Evolutionary conservation across 176 grass and related monocot genomes (phyloP).

Genomic region (Elymus sibiricus): DNA sequence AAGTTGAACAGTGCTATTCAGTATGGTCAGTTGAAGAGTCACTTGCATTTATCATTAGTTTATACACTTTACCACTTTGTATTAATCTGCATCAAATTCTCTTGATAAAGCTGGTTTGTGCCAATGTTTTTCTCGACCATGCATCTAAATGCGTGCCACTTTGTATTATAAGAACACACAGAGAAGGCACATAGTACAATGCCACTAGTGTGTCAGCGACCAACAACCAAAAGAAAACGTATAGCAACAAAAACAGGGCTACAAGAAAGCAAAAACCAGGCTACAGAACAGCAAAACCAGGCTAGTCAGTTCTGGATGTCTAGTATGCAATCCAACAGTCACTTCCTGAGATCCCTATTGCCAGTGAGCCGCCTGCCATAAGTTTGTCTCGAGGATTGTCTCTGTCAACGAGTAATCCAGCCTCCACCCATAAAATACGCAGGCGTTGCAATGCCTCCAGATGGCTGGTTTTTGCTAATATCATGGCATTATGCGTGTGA

Average conservation of each 20-base stretch:
- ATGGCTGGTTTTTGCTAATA: neutral
- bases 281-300: neutral
- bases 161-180: neutral
- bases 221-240: neutral
- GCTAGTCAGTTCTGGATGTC: neutral
- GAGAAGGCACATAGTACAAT: neutral
- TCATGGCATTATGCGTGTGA: neutral
- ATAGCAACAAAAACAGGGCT: neutral
- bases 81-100: neutral
- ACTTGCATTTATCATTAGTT: neutral
- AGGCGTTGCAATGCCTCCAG: neutral
- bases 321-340: neutral
- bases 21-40: conserved; percentile 30
- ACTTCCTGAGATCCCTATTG: neutral
- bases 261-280: neutral
- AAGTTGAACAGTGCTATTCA: conserved; percentile 57
- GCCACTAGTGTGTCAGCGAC: neutral
- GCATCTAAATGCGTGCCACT: neutral
- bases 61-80: neutral
- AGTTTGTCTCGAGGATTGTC: neutral
- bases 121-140: neutral
- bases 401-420: neutral
- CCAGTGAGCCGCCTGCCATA: neutral
- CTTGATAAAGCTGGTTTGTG: neutral
- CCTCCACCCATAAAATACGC: no score